Conservation (phyloP, 2,329 filamentous ascomycete genomes). For the Penicillium janthinellum region DNA sequence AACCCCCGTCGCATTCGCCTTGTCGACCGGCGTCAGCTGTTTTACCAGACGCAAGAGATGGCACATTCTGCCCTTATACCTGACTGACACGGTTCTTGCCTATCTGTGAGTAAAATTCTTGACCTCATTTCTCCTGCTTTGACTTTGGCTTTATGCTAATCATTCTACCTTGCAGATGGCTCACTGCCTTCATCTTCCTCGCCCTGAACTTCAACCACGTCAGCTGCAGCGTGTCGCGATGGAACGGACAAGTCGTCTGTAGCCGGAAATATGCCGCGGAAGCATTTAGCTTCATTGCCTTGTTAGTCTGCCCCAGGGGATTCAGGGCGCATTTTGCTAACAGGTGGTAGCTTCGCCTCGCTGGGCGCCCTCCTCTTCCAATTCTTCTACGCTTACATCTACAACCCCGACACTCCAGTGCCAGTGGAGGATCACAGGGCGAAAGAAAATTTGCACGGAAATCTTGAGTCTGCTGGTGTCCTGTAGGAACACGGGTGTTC, state of each 20-base stretch:
- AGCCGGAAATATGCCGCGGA: slow-evolving; percentile 24
- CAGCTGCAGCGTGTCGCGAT: slow-evolving; percentile 16
- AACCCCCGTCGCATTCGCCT: slow-evolving; percentile 11
- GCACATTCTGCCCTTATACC: slow-evolving; percentile 15
- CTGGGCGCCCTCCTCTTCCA: not conserved
- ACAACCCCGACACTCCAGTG: not conserved
- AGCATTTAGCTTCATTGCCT: slow-evolving; percentile 26
- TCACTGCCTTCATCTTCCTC: slow-evolving; percentile 26
- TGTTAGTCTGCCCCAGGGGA: slow-evolving; percentile 8
- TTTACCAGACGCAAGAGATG: slow-evolving; percentile 8
- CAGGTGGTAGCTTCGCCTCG: not conserved
- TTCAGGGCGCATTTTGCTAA: not conserved
- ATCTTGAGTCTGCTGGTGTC: slow-evolving; percentile 1
- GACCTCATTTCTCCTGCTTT: not conserved
- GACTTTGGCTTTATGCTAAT: not conserved
- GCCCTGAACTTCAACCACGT: slow-evolving; percentile 18
- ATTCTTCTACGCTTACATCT: not conserved
- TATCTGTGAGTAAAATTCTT: slow-evolving; percentile 16
- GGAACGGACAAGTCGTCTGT: slow-evolving; percentile 22
- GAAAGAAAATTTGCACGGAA: not conserved
- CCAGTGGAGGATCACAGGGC: not conserved
- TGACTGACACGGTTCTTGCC: slow-evolving; percentile 14
- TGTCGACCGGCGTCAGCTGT: slow-evolving; percentile 10
- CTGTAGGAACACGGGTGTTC: not conserved
- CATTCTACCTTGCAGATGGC: slow-evolving; percentile 14